Percentiles rank a stretch among this genome's conserved stretches.
phyloP scores from a whole-genome alignment of 768 basidiomycete species.

The Pleurotus sapidus region DNA sequence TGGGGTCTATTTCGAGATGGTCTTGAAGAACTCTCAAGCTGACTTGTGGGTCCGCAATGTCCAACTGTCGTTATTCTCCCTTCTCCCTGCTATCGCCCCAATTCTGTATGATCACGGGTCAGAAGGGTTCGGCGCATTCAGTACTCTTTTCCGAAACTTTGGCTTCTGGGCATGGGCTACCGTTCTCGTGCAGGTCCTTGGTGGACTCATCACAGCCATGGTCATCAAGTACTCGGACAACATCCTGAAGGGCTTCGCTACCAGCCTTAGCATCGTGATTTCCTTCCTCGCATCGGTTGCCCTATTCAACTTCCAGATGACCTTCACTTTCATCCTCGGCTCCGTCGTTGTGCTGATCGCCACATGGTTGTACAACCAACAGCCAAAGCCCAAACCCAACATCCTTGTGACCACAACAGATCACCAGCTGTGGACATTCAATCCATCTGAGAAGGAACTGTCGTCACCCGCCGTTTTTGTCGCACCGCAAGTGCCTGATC shows the following conservation, averaged over 20 bases:
- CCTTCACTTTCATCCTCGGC: slow-evolving; percentile 82
- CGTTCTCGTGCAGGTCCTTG: slow-evolving; percentile 82
- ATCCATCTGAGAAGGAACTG: neutral
- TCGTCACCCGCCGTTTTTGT: neutral
- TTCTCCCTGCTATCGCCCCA: slow-evolving; percentile 84
- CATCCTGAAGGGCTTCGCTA: slow-evolving; percentile 93
- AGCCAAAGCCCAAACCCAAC: slow-evolving; percentile 24
- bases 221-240: slow-evolving; percentile 96
- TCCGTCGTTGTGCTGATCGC: slow-evolving; percentile 80
- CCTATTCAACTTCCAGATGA: slow-evolving; percentile 87
- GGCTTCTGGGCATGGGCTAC: slow-evolving; percentile 92
- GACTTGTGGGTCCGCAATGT: slow-evolving; percentile 98
- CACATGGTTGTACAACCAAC: slow-evolving; percentile 92
- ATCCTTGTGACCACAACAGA: slow-evolving; percentile 1
- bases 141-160: slow-evolving; percentile 77
- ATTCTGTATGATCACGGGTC: slow-evolving; percentile 54
- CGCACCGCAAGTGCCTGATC: neutral
- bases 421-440: slow-evolving; percentile 6
- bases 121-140: slow-evolving; percentile 35
- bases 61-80: slow-evolving; percentile 91
- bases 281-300: slow-evolving; percentile 91
- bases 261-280: slow-evolving; percentile 89
- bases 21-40: slow-evolving; percentile 82
- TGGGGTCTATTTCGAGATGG: slow-evolving; percentile 98
- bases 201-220: slow-evolving; percentile 89